Base-by-base conservation (phyloP, 441 rosid genomes). In the Pelargonium australe region DNA sequence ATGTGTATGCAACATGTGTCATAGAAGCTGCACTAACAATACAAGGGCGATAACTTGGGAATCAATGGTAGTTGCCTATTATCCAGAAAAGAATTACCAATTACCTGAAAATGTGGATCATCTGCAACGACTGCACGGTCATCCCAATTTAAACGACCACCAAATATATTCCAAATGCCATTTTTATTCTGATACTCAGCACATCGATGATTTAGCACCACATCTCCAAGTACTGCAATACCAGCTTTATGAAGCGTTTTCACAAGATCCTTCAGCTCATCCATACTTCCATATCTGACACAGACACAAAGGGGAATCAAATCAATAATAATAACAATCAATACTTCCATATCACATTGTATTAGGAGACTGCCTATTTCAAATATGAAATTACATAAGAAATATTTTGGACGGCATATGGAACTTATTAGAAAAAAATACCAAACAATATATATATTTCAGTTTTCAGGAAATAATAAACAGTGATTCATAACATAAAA, bases 91-190 rank as follows among this genome's bases (percentile, higher is more conserved):
- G 25, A 23, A 2, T 23, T 23, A 23, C 25, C 49, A 37, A 17
- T 19, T 79, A 94, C 98, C 98, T 94, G 95, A 76, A 94, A 94
- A 82, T 94, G 97, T 69, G 96, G 96, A 80, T 94, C 98, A 72
- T 94, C 98, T 61, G 87, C 90, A 85, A 91, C 98, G 72, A 94
- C 75, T 31, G 98, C 98, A 41, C 84, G 85, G 70, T 86, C 98
- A 78, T 94, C 98, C 98, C 98, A 94, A 80, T 87, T 87, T 65
- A 94, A 76, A 72, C 84, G 90, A 72, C 98, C 98, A n/a, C 98
- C 98, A 79, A 87, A 94, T 58, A 89, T 75, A 81, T 94, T 94
- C 98, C 98, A 94, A 10, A 91, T 74, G 65, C 97, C 98, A 69
- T 94, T 94, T 79, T 82, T 80, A 74, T 94, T 94, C 76, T 94